Evolutionary conservation across 208 protist genomes (phyloP).

Genomic region (Crithidia fasciculata): DNA sequence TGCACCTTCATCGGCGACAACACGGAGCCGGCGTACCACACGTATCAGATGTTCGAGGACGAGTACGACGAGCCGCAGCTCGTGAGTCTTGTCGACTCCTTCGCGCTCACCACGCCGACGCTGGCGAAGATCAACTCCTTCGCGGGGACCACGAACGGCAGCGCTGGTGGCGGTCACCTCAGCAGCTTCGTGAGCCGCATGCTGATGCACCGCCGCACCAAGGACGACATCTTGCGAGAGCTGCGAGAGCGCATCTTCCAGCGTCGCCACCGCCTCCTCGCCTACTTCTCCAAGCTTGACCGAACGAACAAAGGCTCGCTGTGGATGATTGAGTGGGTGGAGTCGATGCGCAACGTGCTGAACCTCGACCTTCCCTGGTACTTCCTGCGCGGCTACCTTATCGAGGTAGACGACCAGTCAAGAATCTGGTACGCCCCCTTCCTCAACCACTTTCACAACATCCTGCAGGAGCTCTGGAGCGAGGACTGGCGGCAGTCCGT

Average conservation of each 20-base stretch:
- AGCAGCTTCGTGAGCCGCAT: slow-evolving; percentile 24
- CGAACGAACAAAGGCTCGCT: slow-evolving; percentile 89
- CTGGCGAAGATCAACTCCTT: slow-evolving; percentile 45
- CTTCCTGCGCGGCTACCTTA: slow-evolving; percentile 84
- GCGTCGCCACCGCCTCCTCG: slow-evolving; percentile 82
- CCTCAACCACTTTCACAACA: slow-evolving; percentile 77
- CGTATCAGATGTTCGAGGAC: slow-evolving; percentile 81
- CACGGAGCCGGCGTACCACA: slow-evolving; percentile 73
- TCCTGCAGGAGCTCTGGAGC: slow-evolving; percentile 70
- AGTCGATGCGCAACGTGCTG: slow-evolving; percentile 87
- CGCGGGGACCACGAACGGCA: slow-evolving; percentile 13
- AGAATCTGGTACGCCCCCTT: slow-evolving; percentile 84
- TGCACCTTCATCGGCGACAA: slow-evolving; percentile 81
- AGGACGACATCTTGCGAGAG: slow-evolving; percentile 85
- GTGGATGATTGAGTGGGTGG: slow-evolving; percentile 92
- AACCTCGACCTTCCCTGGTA: slow-evolving; percentile 90
- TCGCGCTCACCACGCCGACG: slow-evolving; percentile 42
- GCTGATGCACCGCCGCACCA: slow-evolving; percentile 57
- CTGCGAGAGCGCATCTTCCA: slow-evolving; percentile 86
- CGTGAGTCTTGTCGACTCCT: slow-evolving; percentile 59
- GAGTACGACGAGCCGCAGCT: slow-evolving; percentile 68
- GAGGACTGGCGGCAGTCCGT: slow-evolving; percentile 75
- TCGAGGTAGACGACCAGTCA: slow-evolving; percentile 67
- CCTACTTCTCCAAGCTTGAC: slow-evolving; percentile 88
- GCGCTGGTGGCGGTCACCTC: neutral